These are phyloP conservation scores for Corinectria fuckeliana DNA, from an alignment of 2,329 filamentous ascomycete species.

Conservation along the genomic window DNA sequence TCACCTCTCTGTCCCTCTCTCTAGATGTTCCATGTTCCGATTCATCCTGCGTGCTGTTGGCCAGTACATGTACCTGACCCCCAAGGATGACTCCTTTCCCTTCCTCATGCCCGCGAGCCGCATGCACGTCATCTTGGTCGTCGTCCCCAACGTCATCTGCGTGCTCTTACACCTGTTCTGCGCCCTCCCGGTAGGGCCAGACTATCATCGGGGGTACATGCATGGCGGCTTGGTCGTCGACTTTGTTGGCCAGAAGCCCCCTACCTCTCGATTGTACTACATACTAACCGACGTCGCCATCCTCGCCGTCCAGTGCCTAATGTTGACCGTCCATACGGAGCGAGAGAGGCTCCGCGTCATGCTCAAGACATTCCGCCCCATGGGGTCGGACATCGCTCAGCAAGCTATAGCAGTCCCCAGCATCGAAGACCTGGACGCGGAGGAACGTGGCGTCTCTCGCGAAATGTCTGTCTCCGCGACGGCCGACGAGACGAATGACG, in stretches of 20 bases:
- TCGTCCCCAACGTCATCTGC: constrained; percentile 66
- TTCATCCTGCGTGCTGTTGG: constrained; percentile 64
- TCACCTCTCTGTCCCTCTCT: background rate
- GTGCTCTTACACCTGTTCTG: constrained; percentile 64
- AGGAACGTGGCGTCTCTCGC: constrained; percentile 60
- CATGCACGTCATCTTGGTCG: constrained; percentile 63
- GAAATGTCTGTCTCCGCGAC: constrained; percentile 45
- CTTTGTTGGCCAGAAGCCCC: constrained; percentile 70
- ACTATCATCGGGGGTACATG: constrained; percentile 68
- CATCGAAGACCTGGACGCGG: constrained; percentile 61
- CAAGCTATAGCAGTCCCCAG: constrained; percentile 39
- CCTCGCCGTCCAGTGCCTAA: constrained; percentile 64
- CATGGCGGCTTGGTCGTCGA: constrained; percentile 73
- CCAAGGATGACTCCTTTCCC: constrained; percentile 63
- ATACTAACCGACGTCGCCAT: constrained; percentile 63
- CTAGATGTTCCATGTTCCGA: constrained; percentile 69
- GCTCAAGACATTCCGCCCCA: constrained; percentile 49
- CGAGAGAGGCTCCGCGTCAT: constrained; percentile 61
- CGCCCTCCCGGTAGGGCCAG: constrained; percentile 62
- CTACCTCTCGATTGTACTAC: constrained; percentile 62
- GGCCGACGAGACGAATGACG: constrained; percentile 48
- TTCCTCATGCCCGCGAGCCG: constrained; percentile 62
- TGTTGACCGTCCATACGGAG: constrained; percentile 68
- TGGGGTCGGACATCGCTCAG: constrained; percentile 38
- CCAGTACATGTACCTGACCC: constrained; percentile 70